phyloP scores from a whole-genome alignment of 2,329 filamentous ascomycete genomes.

The Alternaria dauci region DNA sequence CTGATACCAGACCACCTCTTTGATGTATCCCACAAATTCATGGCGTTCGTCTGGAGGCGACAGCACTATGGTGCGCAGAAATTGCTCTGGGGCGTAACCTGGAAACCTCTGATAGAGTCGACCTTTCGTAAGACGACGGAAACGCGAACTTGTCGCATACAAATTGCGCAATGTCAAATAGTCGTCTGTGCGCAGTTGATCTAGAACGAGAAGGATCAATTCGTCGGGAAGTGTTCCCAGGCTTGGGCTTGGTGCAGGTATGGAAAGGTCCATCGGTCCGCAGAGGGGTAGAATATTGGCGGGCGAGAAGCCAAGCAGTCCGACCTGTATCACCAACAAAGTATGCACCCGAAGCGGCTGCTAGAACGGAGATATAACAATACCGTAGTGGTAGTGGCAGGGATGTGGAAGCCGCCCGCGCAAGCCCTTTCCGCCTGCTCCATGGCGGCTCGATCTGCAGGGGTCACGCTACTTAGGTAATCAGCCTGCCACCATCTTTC shows the following conservation, averaged over 20 bases:
- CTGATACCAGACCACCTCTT: slow-evolving; percentile 12
- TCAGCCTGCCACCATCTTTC: neutral
- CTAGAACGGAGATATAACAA: neutral
- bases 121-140: slow-evolving; percentile 11
- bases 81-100: slow-evolving; percentile 9
- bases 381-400: neutral
- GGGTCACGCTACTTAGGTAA: neutral
- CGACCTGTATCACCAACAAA: neutral
- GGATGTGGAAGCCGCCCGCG: neutral
- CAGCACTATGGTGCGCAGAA: slow-evolving; percentile 14
- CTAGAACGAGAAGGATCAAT: slow-evolving; percentile 11
- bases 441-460: neutral
- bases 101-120: slow-evolving; percentile 12
- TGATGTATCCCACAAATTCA: slow-evolving; percentile 1
- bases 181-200: slow-evolving; percentile 7
- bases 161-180: slow-evolving; percentile 7
- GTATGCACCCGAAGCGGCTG: neutral
- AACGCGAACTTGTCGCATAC: slow-evolving; percentile 7
- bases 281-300: neutral
- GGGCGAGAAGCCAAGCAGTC: neutral
- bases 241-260: neutral
- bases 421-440: neutral
- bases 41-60: neutral
- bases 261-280: neutral
- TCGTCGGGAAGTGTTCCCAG: slow-evolving; percentile 16